Percentiles rank a stretch among this genome's conserved stretches.
phyloP scores from a whole-genome alignment of 768 basidiomycete genomes.

The Auriscalpium microsporum region DNA sequence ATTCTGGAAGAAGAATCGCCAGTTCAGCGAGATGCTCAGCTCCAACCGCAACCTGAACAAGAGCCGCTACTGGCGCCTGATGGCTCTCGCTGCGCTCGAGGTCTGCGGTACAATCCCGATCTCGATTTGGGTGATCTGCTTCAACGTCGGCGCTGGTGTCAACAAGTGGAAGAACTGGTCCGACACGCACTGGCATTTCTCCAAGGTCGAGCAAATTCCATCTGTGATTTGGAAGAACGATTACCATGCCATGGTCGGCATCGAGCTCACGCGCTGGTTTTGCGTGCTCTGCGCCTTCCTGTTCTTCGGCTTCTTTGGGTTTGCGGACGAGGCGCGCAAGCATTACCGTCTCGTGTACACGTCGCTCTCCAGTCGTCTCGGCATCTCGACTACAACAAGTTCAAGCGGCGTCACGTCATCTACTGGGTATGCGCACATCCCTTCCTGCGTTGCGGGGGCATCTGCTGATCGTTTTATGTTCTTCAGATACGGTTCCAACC shows the following conservation, averaged over 20 bases:
- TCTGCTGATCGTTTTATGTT: not conserved
- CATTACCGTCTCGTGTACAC: slow-evolving; percentile 28
- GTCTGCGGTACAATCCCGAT: slow-evolving; percentile 26
- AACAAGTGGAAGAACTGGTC: slow-evolving; percentile 38
- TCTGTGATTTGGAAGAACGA: slow-evolving; percentile 28
- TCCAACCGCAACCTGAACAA: slow-evolving; percentile 30
- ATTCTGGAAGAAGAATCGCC: slow-evolving; percentile 18
- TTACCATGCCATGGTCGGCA: not conserved
- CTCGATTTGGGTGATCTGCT: slow-evolving; percentile 19
- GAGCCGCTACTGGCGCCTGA: slow-evolving; percentile 36
- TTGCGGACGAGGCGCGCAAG: slow-evolving; percentile 37
- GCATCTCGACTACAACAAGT: slow-evolving; percentile 7
- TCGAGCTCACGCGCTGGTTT: slow-evolving; percentile 36
- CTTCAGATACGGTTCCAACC: not conserved
- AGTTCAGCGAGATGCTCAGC: slow-evolving; percentile 22
- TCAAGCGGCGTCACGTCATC: slow-evolving; percentile 4
- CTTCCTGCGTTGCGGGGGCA: not conserved
- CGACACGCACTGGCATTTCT: slow-evolving; percentile 41
- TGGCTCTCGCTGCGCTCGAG: slow-evolving; percentile 25
- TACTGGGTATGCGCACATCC: not conserved
- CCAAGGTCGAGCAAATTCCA: slow-evolving; percentile 29
- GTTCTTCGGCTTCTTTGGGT: slow-evolving; percentile 48
- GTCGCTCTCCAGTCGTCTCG: slow-evolving; percentile 21
- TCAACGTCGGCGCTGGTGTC: slow-evolving; percentile 19
- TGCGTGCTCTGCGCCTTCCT: slow-evolving; percentile 29